Conservation (phyloP, 2,329 filamentous ascomycete genomes). For the Colletotrichum nymphaeae region DNA sequence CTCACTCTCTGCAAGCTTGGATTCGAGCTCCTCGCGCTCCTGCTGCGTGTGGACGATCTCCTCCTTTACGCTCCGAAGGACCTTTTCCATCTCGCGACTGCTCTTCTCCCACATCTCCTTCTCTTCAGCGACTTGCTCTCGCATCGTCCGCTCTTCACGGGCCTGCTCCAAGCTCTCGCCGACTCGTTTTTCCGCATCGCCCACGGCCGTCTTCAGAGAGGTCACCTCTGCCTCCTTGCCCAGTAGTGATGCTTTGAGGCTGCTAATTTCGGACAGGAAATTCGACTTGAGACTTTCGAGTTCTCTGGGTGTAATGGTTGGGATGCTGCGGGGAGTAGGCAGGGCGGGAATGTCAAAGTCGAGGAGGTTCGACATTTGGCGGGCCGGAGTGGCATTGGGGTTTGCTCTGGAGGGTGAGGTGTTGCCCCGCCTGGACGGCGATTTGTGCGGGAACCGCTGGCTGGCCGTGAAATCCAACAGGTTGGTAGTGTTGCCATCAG, state of each 20-base stretch:
- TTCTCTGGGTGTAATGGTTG: slow-evolving; percentile 90
- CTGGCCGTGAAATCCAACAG: slow-evolving; percentile 92
- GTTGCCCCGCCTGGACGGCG: slow-evolving; percentile 55
- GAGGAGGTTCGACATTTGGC: slow-evolving; percentile 75
- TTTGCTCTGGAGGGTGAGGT: slow-evolving; percentile 30
- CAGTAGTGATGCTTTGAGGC: slow-evolving; percentile 89
- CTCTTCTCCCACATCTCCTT: slow-evolving; percentile 87
- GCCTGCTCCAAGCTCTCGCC: slow-evolving; percentile 87
- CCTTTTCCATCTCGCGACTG: slow-evolving; percentile 85
- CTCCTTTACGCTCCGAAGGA: slow-evolving; percentile 82
- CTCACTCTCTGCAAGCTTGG: slow-evolving; percentile 81
- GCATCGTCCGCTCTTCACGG: slow-evolving; percentile 78
- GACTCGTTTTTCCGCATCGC: slow-evolving; percentile 91
- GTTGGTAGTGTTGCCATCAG: slow-evolving; percentile 73
- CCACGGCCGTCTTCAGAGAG: slow-evolving; percentile 87
- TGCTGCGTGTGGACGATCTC: slow-evolving; percentile 82
- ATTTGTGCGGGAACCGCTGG: slow-evolving; percentile 59
- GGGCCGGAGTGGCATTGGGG: slow-evolving; percentile 59
- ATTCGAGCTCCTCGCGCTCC: slow-evolving; percentile 84
- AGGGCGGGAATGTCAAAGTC: slow-evolving; percentile 95
- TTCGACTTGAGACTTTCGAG: slow-evolving; percentile 91
- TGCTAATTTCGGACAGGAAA: slow-evolving; percentile 92
- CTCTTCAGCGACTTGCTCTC: slow-evolving; percentile 79
- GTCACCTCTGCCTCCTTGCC: slow-evolving; percentile 93
- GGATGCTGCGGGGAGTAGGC: slow-evolving; percentile 91